Conservation (phyloP, 495 filamentous ascomycete genomes). For the Letharia columbiana region DNA sequence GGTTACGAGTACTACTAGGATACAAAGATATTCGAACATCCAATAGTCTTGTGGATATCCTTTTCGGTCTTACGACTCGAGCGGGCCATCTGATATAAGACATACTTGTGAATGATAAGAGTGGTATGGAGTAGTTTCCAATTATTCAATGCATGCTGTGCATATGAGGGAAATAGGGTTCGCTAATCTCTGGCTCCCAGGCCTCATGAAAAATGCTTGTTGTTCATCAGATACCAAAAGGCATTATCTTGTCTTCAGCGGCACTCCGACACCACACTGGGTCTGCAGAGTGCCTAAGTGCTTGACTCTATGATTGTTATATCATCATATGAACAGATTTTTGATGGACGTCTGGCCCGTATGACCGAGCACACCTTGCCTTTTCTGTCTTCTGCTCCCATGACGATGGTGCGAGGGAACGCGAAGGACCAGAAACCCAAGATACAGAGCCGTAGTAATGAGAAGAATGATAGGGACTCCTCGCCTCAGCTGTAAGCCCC, state of each 20-base stretch:
- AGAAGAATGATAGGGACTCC: slow-evolving; percentile 49
- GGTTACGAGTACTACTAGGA: neutral
- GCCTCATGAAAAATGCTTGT: neutral
- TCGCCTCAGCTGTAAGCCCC: slow-evolving; percentile 99
- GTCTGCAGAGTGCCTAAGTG: slow-evolving; percentile 61
- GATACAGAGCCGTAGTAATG: slow-evolving; percentile 46
- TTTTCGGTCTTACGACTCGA: neutral
- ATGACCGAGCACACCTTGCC: slow-evolving; percentile 50
- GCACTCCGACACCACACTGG: slow-evolving; percentile 44
- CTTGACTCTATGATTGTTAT: slow-evolving; percentile 98
- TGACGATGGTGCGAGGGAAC: slow-evolving; percentile 5
- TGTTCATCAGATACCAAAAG: slow-evolving; percentile 91
- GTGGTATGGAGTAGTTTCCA: neutral
- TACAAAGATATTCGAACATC: neutral
- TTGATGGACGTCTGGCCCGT: slow-evolving; percentile 50
- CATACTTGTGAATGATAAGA: neutral
- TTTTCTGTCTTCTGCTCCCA: slow-evolving; percentile 21
- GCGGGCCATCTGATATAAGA: neutral
- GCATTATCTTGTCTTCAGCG: slow-evolving; percentile 65
- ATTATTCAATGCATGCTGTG: neutral
- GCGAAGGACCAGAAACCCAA: slow-evolving; percentile 7
- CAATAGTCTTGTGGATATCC: neutral
- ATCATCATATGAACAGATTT: slow-evolving; percentile 90
- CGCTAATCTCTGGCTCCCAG: neutral
- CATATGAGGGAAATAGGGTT: too few relatives aligned